These are phyloP conservation scores for Backusella liffmaniae DNA, from an alignment of 192 early-diverging fungal genomes.

Conservation along the genomic window DNA sequence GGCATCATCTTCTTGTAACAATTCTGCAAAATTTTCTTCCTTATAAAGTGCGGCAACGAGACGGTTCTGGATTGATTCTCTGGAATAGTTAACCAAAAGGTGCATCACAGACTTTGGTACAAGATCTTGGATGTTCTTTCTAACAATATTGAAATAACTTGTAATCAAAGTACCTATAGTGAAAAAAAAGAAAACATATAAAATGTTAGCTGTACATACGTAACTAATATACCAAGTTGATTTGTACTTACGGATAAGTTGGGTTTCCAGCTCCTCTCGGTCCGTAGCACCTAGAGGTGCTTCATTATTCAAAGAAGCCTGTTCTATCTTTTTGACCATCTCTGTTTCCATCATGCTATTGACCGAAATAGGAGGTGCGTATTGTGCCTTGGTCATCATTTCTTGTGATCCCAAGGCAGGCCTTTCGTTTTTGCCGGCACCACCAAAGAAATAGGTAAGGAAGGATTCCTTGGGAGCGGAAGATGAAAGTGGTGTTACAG, in stretches of 20 bases:
- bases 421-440: conserved; percentile 38
- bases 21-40: conserved; percentile 64
- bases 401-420: conserved; percentile 33
- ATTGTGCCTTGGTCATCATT: conserved; percentile 18
- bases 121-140: conserved; percentile 77
- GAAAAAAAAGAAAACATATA: not conserved
- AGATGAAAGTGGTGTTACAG: not conserved
- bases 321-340: conserved; percentile 34
- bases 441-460: conserved; percentile 47
- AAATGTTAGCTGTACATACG: not conserved
- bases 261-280: conserved; percentile 75
- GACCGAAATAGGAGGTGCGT: conserved; percentile 34
- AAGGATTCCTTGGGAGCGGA: conserved; percentile 41
- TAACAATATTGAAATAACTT: conserved; percentile 77
- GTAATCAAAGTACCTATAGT: conserved; percentile 57
- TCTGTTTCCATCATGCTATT: conserved; percentile 39
- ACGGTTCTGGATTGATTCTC: conserved; percentile 73
- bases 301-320: conserved; percentile 40
- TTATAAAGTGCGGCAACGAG: conserved; percentile 74
- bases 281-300: conserved; percentile 23
- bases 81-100: conserved; percentile 71
- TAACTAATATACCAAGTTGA: not conserved
- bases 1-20: conserved; percentile 75
- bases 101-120: conserved; percentile 87
- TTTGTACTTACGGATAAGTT: conserved; percentile 65